Percentiles rank a stretch among this genome's conserved stretches.
Evolutionary conservation across 2,329 filamentous ascomycete genomes (phyloP).

Genomic region (Metarhizium robertsii): DNA sequence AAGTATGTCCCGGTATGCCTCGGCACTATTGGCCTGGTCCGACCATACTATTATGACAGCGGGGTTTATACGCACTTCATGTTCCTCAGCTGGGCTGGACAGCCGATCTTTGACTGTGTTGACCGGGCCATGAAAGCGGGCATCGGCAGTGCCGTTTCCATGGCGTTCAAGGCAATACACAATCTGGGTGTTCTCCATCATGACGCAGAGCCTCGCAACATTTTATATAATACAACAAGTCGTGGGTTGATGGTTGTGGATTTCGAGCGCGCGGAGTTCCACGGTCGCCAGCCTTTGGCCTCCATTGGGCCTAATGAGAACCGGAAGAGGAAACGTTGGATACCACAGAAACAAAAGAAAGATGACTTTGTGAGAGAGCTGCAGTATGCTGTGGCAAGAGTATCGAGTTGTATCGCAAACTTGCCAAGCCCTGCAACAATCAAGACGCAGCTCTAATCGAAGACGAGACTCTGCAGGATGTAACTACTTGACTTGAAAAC

Average conservation of each 20-base stretch:
- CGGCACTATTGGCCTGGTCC: conserved; percentile 18
- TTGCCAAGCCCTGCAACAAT: too few species aligned
- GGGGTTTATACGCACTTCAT: conserved; percentile 21
- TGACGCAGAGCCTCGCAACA: conserved; percentile 21
- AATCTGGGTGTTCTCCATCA: conserved; percentile 15
- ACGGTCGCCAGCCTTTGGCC: conserved; percentile 12
- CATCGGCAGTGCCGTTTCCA: neutral
- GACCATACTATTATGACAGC: conserved; percentile 21
- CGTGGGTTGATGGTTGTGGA: conserved; percentile 21
- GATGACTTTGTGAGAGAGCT: conserved; percentile 11
- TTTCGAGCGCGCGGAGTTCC: conserved; percentile 20
- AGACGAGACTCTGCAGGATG: too few species aligned
- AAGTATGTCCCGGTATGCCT: conserved; percentile 25
- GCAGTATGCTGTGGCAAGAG: neutral
- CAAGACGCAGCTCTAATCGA: too few species aligned
- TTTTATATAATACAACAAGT: conserved; percentile 18
- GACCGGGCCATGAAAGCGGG: conserved; percentile 1
- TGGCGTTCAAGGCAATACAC: conserved; percentile 9
- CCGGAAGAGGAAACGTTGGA: conserved; percentile 14
- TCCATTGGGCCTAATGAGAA: conserved; percentile 10
- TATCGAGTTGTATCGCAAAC: too few species aligned
- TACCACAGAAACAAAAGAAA: conserved; percentile 7
- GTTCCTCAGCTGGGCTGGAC: conserved; percentile 23
- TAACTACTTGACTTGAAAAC: too few species aligned
- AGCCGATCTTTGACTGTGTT: conserved; percentile 1